Evolutionary conservation across 2,329 filamentous ascomycete species (phyloP).

Genomic region (Penicillium polonicum): DNA sequence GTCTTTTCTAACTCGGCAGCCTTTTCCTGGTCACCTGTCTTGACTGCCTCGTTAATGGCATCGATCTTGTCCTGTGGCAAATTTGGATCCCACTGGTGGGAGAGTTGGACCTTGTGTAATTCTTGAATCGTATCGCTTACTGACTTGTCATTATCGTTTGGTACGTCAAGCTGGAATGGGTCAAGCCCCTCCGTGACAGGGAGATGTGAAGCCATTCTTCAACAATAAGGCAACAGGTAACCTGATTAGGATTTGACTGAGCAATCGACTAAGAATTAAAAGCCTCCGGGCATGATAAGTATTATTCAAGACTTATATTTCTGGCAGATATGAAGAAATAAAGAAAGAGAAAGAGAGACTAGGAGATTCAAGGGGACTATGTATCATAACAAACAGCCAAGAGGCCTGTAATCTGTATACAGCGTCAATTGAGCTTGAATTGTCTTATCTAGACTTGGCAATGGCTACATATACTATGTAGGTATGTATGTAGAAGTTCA

Average conservation of each 20-base stretch:
- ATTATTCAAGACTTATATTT: not conserved
- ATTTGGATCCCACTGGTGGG: slow-evolving; percentile 58
- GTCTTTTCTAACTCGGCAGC: slow-evolving; percentile 49
- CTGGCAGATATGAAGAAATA: not conserved
- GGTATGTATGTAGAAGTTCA: not conserved
- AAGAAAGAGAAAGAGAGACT: not conserved
- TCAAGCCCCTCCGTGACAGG: slow-evolving; percentile 3
- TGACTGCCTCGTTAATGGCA: slow-evolving; percentile 56
- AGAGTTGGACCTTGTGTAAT: slow-evolving; percentile 8
- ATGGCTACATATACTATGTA: not conserved
- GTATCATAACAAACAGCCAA: not conserved
- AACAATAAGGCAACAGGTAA: not conserved
- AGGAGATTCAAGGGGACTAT: not conserved
- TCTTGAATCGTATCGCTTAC: slow-evolving; percentile 3
- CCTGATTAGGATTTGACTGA: not conserved
- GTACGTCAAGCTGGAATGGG: not conserved
- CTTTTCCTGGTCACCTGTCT: slow-evolving; percentile 57
- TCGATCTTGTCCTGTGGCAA: slow-evolving; percentile 59
- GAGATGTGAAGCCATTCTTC: not conserved
- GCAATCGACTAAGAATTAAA: not conserved
- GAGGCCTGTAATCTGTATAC: not conserved
- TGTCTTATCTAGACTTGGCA: not conserved
- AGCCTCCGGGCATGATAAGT: not conserved
- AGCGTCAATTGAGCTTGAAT: not conserved
- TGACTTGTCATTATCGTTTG: not conserved